Base-by-base conservation (phyloP, 176 grass and related monocot species). In the Saccharum spontaneum region DNA sequence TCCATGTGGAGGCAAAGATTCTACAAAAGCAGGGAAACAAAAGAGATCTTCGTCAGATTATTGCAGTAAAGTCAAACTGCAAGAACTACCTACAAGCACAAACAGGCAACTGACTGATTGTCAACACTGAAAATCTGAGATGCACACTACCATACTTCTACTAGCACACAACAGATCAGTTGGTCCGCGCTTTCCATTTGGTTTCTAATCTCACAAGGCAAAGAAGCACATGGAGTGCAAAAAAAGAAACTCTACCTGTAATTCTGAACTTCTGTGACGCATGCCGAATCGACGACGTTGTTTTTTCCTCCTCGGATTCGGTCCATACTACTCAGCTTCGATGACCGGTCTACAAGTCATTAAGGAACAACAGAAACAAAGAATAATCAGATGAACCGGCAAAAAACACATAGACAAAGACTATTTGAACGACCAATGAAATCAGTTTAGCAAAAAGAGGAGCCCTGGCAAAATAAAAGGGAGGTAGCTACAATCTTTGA, bases 1-100 rank as follows among this genome's bases (percentile, higher is more conserved):
- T 98, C 96, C 96, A 98, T 14, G 96, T 98, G 36, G 93, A 89
- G 67, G 94, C 85, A 89, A 98, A 98, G 34, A 98, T 89, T 83
- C 96, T 98, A 79, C 67, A 81, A 9, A 71, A 34, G 69, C 31
- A 73, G 73, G 0, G 6, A 26, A 83, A 16, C 20, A 73, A 54
- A 60, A 77, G 20, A 75, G 33, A n/a, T 13, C 13, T 44, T 54
- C 1, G 6, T 67, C 39, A 80, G 38, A 81, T 73, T 74, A 62
- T 62, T 3, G 9, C 22, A 50, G 45, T 10, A 1, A 78, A 54
- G 22, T 85, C 55, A 75, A 74, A 68, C 24, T 28, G 16, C 12
- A 79, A 44, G 31, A 78, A 83, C 30, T 37, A 44, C 2, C 45
- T 68, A 33, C 20, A n/a, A 61, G 20, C 10, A 62, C 6, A 28